phyloP scores from a whole-genome alignment of 2,329 filamentous ascomycete species.

The Penicillium polonicum region DNA sequence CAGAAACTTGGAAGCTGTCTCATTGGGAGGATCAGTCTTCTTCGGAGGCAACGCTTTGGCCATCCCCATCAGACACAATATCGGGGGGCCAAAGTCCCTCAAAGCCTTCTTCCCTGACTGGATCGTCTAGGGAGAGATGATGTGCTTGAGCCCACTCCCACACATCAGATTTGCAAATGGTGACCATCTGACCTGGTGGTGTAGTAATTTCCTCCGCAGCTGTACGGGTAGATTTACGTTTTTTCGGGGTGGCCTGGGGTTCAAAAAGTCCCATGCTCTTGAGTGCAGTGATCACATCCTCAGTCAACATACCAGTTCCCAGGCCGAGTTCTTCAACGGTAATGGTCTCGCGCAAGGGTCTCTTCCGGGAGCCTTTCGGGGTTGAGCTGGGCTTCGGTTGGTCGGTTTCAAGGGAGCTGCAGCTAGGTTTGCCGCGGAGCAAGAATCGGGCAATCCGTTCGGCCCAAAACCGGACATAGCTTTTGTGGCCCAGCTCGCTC shows the following conservation, averaged over 20 bases:
- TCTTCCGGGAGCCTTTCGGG: conserved; percentile 45
- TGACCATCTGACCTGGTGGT: conserved; percentile 34
- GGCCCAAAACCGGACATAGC: conserved; percentile 84
- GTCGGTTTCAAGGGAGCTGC: conserved; percentile 29
- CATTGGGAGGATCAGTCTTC: conserved; percentile 11
- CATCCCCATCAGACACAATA: conserved; percentile 28
- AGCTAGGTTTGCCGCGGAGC: conserved; percentile 36
- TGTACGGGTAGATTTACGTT: conserved; percentile 46
- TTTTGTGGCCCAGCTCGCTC: conserved; percentile 76
- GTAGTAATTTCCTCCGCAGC: conserved; percentile 21
- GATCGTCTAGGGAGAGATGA: conserved; percentile 61
- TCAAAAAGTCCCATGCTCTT: conserved; percentile 75
- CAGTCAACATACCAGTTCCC: conserved; percentile 77
- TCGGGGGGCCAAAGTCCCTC: conserved; percentile 62
- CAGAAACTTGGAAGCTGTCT: background rate
- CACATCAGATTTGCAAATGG: conserved; percentile 60
- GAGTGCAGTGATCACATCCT: conserved; percentile 77
- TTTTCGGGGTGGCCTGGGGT: conserved; percentile 52
- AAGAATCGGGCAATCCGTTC: conserved; percentile 74
- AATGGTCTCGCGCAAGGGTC: conserved; percentile 48
- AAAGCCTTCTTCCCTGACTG: conserved; percentile 75
- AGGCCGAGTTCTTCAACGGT: conserved; percentile 71
- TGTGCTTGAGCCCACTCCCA: conserved; percentile 66
- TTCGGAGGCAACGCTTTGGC: conserved; percentile 21
- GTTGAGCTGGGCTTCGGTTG: conserved; percentile 29